phyloP scores from a whole-genome alignment of 345 rosid genomes.

The Litchi chinensis region DNA sequence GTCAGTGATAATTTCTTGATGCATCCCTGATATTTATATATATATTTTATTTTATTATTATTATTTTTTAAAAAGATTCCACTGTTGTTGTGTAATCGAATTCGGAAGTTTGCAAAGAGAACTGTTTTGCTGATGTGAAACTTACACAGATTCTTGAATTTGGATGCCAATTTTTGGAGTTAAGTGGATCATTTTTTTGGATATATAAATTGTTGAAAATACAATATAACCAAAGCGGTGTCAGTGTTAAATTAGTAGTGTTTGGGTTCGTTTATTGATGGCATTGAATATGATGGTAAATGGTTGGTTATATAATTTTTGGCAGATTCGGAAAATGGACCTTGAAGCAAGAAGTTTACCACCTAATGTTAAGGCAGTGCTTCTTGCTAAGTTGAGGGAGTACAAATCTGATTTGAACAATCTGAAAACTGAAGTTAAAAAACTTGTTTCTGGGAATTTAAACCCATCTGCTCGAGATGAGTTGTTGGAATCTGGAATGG shows the following conservation, averaged over 20 bases:
- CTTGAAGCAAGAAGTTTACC: conserved; percentile 82
- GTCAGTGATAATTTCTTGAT: no score
- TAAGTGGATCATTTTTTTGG: no score
- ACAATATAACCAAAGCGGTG: no score
- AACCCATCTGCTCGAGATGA: conserved; percentile 69
- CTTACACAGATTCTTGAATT: no score
- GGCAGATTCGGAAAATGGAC: conserved; percentile 84
- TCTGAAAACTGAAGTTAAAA: conserved; percentile 70
- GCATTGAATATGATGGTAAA: conserved; percentile 10
- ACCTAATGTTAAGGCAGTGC: conserved; percentile 64
- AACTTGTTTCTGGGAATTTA: conserved; percentile 53
- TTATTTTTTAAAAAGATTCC: no score
- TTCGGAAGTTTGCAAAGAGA: no score
- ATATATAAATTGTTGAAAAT: no score
- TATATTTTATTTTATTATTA: no score
- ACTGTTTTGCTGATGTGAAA: no score
- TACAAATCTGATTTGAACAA: conserved; percentile 86
- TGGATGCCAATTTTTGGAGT: no score
- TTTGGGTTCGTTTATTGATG: not conserved
- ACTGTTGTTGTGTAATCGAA: no score
- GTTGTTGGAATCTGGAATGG: conserved; percentile 76
- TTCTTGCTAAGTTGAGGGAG: conserved; percentile 79
- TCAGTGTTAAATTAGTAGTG: not conserved
- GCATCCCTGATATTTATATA: no score
- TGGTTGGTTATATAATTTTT: conserved; percentile 1